Evolutionary conservation across 345 rosid species (phyloP).

Genomic region (Capsella bursapastoris): DNA sequence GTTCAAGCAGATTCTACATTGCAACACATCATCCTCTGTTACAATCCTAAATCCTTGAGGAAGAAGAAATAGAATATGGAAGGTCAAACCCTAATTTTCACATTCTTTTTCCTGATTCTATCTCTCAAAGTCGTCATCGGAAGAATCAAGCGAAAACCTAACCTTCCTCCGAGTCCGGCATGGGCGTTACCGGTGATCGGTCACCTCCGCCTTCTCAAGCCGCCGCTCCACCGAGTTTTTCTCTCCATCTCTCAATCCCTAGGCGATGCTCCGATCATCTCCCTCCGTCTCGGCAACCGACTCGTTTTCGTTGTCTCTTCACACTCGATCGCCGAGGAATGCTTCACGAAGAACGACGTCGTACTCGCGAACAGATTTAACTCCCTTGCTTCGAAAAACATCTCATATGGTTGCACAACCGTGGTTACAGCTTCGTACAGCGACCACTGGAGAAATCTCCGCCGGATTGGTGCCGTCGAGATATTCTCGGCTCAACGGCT

Average conservation of each 20-base stretch:
- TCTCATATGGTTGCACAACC: slow-evolving; percentile 46
- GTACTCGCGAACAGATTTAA: slow-evolving; percentile 53
- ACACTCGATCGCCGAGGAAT: slow-evolving; percentile 42
- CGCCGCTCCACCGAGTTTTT: slow-evolving; percentile 26
- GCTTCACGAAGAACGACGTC: slow-evolving; percentile 56
- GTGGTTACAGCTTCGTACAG: slow-evolving; percentile 46
- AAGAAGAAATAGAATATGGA: slow-evolving; percentile 17
- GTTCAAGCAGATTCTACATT: not conserved
- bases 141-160: slow-evolving; percentile 17
- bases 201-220: slow-evolving; percentile 40
- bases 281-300: slow-evolving; percentile 53
- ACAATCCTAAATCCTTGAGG: not conserved
- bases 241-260: slow-evolving; percentile 25
- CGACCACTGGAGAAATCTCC: slow-evolving; percentile 62
- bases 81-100: slow-evolving; percentile 11
- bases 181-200: slow-evolving; percentile 28
- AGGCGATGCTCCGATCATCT: slow-evolving; percentile 47
- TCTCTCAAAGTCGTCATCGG: not conserved
- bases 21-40: not conserved
- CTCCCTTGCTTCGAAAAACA: slow-evolving; percentile 23
- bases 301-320: slow-evolving; percentile 52
- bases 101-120: not conserved
- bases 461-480: slow-evolving; percentile 49
- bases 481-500: slow-evolving; percentile 51
- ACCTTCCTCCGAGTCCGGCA: slow-evolving; percentile 54